Conservation (phyloP, 345 rosid genomes). For the Rhodamnia argentea region DNA sequence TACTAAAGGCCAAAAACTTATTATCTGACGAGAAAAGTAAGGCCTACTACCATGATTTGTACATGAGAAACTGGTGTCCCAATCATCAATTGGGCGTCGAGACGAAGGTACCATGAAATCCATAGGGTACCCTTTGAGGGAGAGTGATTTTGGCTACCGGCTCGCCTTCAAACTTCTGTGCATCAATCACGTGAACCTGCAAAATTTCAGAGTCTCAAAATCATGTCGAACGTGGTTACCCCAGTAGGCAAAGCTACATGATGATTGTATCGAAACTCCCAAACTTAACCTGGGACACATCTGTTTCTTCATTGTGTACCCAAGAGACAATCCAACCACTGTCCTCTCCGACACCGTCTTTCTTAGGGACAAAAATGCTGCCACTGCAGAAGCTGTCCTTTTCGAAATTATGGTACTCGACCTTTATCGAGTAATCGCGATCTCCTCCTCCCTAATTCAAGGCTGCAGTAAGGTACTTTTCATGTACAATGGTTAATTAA, state of each 20-base stretch:
- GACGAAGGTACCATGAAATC: slow-evolving; percentile 26
- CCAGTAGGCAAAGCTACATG: neutral
- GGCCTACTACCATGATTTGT: neutral
- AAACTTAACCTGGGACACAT: slow-evolving; percentile 18
- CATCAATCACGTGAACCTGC: slow-evolving; percentile 25
- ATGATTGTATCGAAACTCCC: no score
- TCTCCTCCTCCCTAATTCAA: neutral
- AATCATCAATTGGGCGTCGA: neutral
- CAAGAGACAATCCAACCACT: slow-evolving; percentile 41
- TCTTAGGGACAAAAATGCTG: slow-evolving; percentile 30
- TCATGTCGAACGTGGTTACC: neutral
- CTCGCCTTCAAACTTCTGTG: slow-evolving; percentile 11
- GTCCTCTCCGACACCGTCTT: slow-evolving; percentile 16
- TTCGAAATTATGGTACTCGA: slow-evolving; percentile 26
- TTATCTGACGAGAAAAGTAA: neutral
- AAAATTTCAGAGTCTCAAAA: neutral
- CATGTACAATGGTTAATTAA: neutral
- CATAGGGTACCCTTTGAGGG: slow-evolving; percentile 30
- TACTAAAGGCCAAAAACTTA: neutral
- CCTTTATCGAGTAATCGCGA: slow-evolving; percentile 6
- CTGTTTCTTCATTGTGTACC: slow-evolving; percentile 29
- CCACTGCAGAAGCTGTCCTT: slow-evolving; percentile 31
- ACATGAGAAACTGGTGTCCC: neutral
- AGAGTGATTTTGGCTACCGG: slow-evolving; percentile 22
- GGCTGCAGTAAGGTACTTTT: neutral